Evolutionary conservation across 208 protist genomes (phyloP), one percentile per base, ranked within the genome.

Genomic region (Sergeia podlipaevii): DNA sequence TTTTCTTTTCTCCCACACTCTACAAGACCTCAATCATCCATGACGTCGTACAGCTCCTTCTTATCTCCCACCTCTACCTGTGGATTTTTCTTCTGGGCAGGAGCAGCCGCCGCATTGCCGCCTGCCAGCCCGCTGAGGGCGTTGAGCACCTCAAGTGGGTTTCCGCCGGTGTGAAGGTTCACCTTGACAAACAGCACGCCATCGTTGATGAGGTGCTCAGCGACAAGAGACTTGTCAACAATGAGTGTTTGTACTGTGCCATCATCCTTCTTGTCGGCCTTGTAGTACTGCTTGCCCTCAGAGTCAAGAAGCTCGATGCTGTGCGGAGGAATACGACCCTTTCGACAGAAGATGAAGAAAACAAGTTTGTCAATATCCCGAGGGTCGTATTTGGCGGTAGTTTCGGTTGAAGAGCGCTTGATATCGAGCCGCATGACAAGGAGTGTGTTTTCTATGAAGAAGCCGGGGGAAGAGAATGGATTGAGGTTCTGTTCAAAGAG

Each of bases 331-430:
- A 88, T 54, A 13, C 59, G 51, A 11, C 76, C 71, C 28, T 77
- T 83, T 43, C 80, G 79, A 37, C 62, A 74, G 68, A 94, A 91
- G 32, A 91, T 48, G 50, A 91, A 91, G 46, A 94, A 51, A 30
- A 91, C 70, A 39, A 86, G 64, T 2, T 66, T 65, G 27, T 59
- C 34, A 21, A 89, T 69, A 48, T 81, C 65, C 0, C 65, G 34
- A 2, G 70, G 28, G 58, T 64, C 53, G 49, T 59, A 77, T 30
- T 51, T 60, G 10, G 47, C 52, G 43, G 66, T 56, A 24, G 63
- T 64, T 10, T 83, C 62, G 18, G 27, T 44, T 2, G 33, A 43
- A 18, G 72, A 70, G 26, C 66, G 65, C 69, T 84, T 87, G 17
- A 65, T 41, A 33, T 94, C 87, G 13, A 94, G 37, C 5, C 80